A percentile compares a stretch with the other conserved stretches of the same genome.
Evolutionary conservation across 2,329 filamentous ascomycete species (phyloP).

Genomic region (Curvularia hawaiiensis): DNA sequence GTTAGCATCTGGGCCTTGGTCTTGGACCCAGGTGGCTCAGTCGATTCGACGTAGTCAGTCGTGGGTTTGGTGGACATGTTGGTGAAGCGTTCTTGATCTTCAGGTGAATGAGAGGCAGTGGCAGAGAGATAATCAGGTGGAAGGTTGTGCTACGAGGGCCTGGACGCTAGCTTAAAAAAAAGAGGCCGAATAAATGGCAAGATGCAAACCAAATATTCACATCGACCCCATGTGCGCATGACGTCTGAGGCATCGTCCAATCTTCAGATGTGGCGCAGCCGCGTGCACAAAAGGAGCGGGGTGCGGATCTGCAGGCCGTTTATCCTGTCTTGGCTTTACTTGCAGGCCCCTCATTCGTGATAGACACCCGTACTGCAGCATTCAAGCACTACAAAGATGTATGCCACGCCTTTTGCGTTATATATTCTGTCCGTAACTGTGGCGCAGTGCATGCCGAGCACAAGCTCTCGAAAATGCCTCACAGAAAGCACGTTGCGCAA

Average conservation of each 20-base stretch:
- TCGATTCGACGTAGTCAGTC: slow-evolving; percentile 25
- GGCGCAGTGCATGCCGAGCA: background rate
- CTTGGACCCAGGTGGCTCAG: slow-evolving; percentile 21
- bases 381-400: slow-evolving; percentile 19
- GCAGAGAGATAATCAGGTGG: background rate
- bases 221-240: slow-evolving; percentile 30
- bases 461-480: background rate
- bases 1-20: slow-evolving; percentile 44
- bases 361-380: background rate
- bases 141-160: background rate
- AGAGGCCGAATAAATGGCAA: slow-evolving; percentile 1
- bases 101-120: background rate
- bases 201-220: slow-evolving; percentile 19
- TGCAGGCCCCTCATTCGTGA: slow-evolving; percentile 23
- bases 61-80: slow-evolving; percentile 26
- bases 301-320: slow-evolving; percentile 18
- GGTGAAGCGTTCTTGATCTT: slow-evolving; percentile 23
- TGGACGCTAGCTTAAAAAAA: slow-evolving; percentile 1
- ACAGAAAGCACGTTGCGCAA: background rate
- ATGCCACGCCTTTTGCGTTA: slow-evolving; percentile 12
- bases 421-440: background rate
- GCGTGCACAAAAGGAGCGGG: slow-evolving; percentile 33
- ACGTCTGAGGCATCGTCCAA: slow-evolving; percentile 32
- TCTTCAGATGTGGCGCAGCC: slow-evolving; percentile 33
- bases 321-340: slow-evolving; percentile 18